A percentile compares a stretch with the other conserved stretches of the same genome.
These are phyloP conservation scores for maize (Zea mays) DNA, from an alignment of 176 grass and related monocot genomes.

Conservation along the genomic window DNA sequence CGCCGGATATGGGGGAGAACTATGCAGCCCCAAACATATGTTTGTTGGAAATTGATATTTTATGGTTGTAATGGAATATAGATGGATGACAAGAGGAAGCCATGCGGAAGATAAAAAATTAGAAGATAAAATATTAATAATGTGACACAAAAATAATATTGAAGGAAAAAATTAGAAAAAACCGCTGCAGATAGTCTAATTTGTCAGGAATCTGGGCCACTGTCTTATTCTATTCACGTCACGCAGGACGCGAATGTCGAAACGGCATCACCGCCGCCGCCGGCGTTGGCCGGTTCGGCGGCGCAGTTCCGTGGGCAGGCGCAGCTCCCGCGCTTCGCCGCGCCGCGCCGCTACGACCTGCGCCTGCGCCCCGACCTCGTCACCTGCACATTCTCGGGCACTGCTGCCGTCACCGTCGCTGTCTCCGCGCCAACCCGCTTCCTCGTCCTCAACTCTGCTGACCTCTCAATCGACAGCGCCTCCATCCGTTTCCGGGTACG, in stretches of 20 bases:
- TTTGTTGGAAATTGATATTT: too few species aligned
- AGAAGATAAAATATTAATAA: too few species aligned
- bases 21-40: too few species aligned
- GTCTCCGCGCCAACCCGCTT: conserved; percentile 57
- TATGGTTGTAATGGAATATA: too few species aligned
- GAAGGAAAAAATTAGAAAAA: too few species aligned
- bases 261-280: neutral
- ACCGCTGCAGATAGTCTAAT: too few species aligned
- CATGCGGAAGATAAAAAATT: too few species aligned
- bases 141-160: too few species aligned
- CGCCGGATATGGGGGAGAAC: too few species aligned
- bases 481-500: conserved; percentile 50
- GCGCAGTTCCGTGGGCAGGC: conserved; percentile 54
- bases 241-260: conserved; percentile 38
- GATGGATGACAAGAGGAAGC: too few species aligned
- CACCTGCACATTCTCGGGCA: conserved; percentile 56
- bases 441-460: conserved; percentile 74
- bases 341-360: conserved; percentile 61
- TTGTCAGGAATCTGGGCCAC: neutral
- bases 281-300: neutral
- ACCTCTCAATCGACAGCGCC: conserved; percentile 46
- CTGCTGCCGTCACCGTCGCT: conserved; percentile 42
- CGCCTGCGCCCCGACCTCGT: conserved; percentile 56
- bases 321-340: conserved; percentile 58
- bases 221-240: neutral